These are phyloP conservation scores for Alnus glutinosa DNA, from an alignment of 306 rosid genomes.

Conservation along the genomic window DNA sequence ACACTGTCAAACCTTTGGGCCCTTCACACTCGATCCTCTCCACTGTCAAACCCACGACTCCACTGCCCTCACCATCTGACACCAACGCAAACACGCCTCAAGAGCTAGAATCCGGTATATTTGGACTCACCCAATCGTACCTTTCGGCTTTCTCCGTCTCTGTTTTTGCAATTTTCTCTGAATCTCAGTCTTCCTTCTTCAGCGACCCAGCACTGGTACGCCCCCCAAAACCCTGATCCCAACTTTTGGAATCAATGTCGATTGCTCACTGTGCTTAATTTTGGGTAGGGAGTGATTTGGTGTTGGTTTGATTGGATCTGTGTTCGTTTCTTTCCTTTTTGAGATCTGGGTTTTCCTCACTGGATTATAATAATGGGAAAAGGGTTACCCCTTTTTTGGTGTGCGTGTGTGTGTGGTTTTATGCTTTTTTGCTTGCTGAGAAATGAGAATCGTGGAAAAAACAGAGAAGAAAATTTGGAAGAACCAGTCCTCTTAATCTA, in stretches of 20 bases:
- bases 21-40: too few relatives aligned
- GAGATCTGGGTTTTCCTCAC: slow-evolving; percentile 38
- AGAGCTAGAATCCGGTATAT: slow-evolving; percentile 41
- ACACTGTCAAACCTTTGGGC: too few relatives aligned
- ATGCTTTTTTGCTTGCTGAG: slow-evolving; percentile 27
- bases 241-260: slow-evolving; percentile 14
- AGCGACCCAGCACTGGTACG: slow-evolving; percentile 36
- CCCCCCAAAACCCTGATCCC: slow-evolving; percentile 58
- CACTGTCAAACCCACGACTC: too few relatives aligned
- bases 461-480: slow-evolving; percentile 27
- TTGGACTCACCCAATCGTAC: slow-evolving; percentile 44
- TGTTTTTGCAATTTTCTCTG: slow-evolving; percentile 41
- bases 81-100: slow-evolving; percentile 19
- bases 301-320: slow-evolving; percentile 48
- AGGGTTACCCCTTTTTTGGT: not conserved
- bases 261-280: not conserved
- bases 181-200: slow-evolving; percentile 44
- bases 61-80: too few relatives aligned
- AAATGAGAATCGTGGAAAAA: slow-evolving; percentile 3
- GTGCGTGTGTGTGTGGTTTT: not conserved
- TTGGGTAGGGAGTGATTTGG: slow-evolving; percentile 18
- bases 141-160: slow-evolving; percentile 7
- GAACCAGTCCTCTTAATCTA: slow-evolving; percentile 28
- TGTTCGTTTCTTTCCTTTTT: slow-evolving; percentile 23
- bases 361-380: slow-evolving; percentile 20